Base-by-base conservation (phyloP, 805 yeast species). In the Cyberlindnera galapagoensis region DNA sequence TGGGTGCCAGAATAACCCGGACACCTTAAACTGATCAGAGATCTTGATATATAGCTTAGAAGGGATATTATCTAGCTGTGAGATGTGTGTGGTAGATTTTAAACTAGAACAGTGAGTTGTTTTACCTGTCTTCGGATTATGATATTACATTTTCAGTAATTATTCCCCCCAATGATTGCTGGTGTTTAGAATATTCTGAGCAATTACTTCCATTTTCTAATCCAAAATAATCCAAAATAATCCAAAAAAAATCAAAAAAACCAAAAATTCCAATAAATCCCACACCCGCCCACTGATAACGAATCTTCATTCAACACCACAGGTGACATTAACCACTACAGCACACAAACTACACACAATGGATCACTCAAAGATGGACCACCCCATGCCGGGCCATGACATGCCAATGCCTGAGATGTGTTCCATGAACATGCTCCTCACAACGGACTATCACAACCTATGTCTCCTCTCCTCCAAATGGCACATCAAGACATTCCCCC, bases 381-480 rank as follows among this genome's bases (percentile, higher is more conserved):
- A 49, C 37, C 35, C 46, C 14, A 47, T 42, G 48, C 46, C 38
- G 26, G 32, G 17, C 26, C 52, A 45, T 49, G 49, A 35, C 24
- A 38, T 38, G 42, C 42, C 42, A 9, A 36, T 36, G 31, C 45
- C 47, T 18, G 60, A 37, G 13, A 60, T 54, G 58, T 74, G 80
- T 43, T 64, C 69, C n/a, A 74, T 71, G 78, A 67, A 70, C 51
- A 84, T 82, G 92, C 46, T 80, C 7, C 80, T 84, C 52, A 81
- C 87, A 6, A 84, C 92, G 88, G 74, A 76, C 40, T 79, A 81
- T 59, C 60, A 69, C 31, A 71, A 83, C 51, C 66, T 82, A 6
- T 84, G 95, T 52, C 72, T 84, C 8, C 69, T 84, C 8, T 80
- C 80, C 54, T 58, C 62, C 35, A 79, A 88, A 83, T 84, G 95